Evolutionary conservation across 306 rosid genomes (phyloP), one percentile per base, ranked within the genome.

Genomic region (Ziziphus jujuba): DNA sequence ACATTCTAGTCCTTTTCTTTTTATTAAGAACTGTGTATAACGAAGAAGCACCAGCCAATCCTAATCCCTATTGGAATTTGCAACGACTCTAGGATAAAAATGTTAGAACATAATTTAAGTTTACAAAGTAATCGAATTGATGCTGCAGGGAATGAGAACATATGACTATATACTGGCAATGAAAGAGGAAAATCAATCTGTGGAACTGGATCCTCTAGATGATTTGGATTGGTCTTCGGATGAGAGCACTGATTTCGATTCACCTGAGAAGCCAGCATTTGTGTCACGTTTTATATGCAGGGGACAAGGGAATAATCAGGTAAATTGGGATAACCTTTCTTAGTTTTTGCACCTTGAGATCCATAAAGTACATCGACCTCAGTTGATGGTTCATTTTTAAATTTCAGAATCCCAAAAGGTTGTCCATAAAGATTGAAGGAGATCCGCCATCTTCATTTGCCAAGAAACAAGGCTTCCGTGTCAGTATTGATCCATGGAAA

Each of bases 121-220:
- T 3, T 10, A 38, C 44, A 38, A 36, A 59, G 58, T 52, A 28
- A 69, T 28, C 34, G 33, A n/a, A 31, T 44, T 62, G 5, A 54
- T 58, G 50, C 43, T 76, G 72, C 74, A 93, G 99, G 99, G 97
- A 63, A 93, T 93, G 82, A 81, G 95, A 77, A 93, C 99, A 38
- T 93, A 90, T 76, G 99, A 93, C 70, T 93, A 90, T 70, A 93
- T 93, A 63, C 77, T 90, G 67, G 99, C 99, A 7, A 93, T 93
- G 96, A 93, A 75, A 74, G 97, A 83, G 81, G 95, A 86, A 82
- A 83, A 78, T 74, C 81, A 82, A 70, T 65, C 85, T 14, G 74
- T 72, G 78, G 90, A 87, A 79, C 56, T 88, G 10, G 96, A 95
- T 35, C 71, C 90, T 11, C 74, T 65, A 13, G 78, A 84, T 36